Evolutionary conservation across 192 early-diverging fungal species (phyloP).

Genomic region (Helicostylum pulchrum): DNA sequence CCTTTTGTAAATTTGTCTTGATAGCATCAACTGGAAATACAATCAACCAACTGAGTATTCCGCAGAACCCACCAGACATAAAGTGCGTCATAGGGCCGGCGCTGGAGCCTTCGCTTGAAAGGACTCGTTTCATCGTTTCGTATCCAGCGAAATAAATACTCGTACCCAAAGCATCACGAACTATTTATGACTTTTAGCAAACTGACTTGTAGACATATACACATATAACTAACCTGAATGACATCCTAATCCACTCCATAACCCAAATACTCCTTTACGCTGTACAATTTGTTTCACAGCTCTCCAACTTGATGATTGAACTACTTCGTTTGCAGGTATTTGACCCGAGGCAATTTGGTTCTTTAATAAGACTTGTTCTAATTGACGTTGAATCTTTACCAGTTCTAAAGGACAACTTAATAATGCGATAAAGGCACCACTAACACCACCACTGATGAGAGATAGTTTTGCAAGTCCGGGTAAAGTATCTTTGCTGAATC

Average conservation of each 20-base stretch:
- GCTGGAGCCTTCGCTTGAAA: constrained; percentile 14
- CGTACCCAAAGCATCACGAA: constrained; percentile 66
- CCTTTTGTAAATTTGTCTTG: constrained; percentile 74
- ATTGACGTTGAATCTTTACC: constrained; percentile 72
- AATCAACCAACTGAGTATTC: constrained; percentile 72
- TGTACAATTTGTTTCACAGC: constrained; percentile 48
- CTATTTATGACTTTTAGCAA: constrained; percentile 12
- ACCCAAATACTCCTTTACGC: constrained; percentile 44
- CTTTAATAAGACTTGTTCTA: constrained; percentile 41
- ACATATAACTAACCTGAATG: constrained; percentile 35
- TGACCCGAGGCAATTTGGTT: neutral
- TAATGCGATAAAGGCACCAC: constrained; percentile 63
- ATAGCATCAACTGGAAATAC: constrained; percentile 78
- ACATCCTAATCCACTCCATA: constrained; percentile 42
- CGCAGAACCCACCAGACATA: constrained; percentile 72
- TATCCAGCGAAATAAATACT: constrained; percentile 73
- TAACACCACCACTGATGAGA: constrained; percentile 50
- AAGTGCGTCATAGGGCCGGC: constrained; percentile 70
- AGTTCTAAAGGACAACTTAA: constrained; percentile 74
- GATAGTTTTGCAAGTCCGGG: constrained; percentile 40
- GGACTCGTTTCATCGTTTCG: constrained; percentile 51
- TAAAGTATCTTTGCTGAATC: constrained; percentile 38
- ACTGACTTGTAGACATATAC: neutral
- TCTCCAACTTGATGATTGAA: constrained; percentile 44
- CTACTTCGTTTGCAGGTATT: neutral